A percentile compares a stretch with the other conserved stretches of the same genome.
phyloP scores from a whole-genome alignment of 2,329 filamentous ascomycete genomes.

The Byssochlamys sp. region DNA sequence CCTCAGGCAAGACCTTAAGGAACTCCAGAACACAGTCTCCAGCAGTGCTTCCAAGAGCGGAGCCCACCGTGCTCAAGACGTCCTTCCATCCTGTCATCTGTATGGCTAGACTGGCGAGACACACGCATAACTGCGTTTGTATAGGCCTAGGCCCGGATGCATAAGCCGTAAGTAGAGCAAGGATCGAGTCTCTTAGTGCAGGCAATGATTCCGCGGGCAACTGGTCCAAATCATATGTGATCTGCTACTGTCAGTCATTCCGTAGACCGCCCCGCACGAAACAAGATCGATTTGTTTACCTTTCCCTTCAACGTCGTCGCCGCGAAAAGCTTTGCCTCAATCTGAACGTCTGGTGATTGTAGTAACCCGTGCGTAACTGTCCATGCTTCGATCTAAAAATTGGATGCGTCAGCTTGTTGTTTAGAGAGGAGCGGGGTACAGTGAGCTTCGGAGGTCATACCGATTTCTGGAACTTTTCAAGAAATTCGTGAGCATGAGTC shows the following conservation, averaged over 20 bases:
- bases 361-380: conserved; percentile 75
- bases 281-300: conserved; percentile 45
- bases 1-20: conserved; percentile 89
- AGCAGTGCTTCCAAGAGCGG: conserved; percentile 59
- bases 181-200: conserved; percentile 71
- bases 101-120: conserved; percentile 85
- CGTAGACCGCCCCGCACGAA: conserved; percentile 1
- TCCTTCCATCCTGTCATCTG: conserved; percentile 96
- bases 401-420: conserved; percentile 10
- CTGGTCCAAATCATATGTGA: conserved; percentile 90
- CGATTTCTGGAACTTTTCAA: conserved; percentile 96
- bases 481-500: conserved; percentile 78
- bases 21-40: conserved; percentile 89
- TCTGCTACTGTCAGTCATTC: conserved; percentile 47
- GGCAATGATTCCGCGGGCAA: conserved; percentile 65
- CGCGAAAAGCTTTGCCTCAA: conserved; percentile 86
- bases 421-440: background rate
- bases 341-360: conserved; percentile 63
- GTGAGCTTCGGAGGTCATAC: conserved; percentile 44
- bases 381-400: conserved; percentile 73
- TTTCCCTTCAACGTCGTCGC: conserved; percentile 97
- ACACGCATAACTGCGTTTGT: conserved; percentile 86
- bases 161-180: conserved; percentile 71
- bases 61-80: conserved; percentile 72
- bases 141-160: conserved; percentile 72